These are phyloP conservation scores for Globisporangium splendens DNA, from an alignment of 352 stramenopile species.

Conservation along the genomic window DNA sequence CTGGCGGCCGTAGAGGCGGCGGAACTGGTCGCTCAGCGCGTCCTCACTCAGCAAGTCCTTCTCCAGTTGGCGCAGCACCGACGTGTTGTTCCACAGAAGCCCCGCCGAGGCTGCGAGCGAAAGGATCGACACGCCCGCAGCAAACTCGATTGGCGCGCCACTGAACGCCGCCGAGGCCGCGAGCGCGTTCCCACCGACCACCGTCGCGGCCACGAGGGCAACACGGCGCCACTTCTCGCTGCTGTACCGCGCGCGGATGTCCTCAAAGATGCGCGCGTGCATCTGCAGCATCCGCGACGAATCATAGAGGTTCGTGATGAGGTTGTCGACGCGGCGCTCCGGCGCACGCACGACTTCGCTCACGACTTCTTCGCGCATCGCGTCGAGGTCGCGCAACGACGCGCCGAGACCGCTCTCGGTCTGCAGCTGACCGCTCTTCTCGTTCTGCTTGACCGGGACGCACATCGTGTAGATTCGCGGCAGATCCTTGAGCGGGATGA, in stretches of 20 bases:
- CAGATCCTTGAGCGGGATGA: constrained; percentile 99
- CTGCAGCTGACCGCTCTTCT: constrained; percentile 29
- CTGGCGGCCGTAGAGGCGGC: constrained; percentile 91
- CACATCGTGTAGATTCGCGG: constrained; percentile 99
- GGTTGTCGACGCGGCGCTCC: constrained; percentile 97
- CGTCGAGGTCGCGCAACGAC: constrained; percentile 94
- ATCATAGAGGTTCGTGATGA: constrained; percentile 98
- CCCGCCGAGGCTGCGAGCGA: constrained; percentile 78
- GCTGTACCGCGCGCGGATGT: constrained; percentile 72
- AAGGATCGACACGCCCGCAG: constrained; percentile 72
- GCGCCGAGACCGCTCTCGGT: constrained; percentile 54
- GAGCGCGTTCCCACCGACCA: constrained; percentile 74
- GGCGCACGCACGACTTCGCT: constrained; percentile 96
- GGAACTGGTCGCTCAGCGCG: constrained; percentile 91
- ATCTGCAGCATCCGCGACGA: constrained; percentile 92
- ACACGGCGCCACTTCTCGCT: constrained; percentile 78
- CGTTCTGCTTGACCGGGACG: constrained; percentile 85
- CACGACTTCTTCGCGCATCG: constrained; percentile 97
- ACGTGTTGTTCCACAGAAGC: constrained; percentile 89
- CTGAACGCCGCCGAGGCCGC: constrained; percentile 76
- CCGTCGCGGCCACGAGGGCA: constrained; percentile 54
- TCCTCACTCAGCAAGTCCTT: constrained; percentile 84
- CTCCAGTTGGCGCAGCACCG: constrained; percentile 83
- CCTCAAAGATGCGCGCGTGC: constrained; percentile 90
- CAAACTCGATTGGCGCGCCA: constrained; percentile 76